Conservation (phyloP, 768 basidiomycete species). For the Tulasnella sp. region DNA sequence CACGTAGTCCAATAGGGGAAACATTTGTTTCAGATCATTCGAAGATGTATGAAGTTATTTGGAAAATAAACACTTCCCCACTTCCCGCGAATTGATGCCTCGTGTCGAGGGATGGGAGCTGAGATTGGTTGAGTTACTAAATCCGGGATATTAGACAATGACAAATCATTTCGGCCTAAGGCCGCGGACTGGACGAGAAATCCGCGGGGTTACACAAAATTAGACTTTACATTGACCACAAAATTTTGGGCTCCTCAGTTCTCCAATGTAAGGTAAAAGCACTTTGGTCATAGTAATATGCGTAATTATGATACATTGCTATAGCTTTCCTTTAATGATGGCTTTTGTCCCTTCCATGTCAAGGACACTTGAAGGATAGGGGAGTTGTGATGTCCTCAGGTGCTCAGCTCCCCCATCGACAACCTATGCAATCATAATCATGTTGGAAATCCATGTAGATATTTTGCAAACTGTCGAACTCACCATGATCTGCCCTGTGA, state of each 20-base stretch:
- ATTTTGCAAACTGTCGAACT: conserved; percentile 10
- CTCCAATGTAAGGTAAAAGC: not conserved
- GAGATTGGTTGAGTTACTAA: no score
- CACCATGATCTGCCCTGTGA: conserved; percentile 29
- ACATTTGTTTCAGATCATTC: not conserved
- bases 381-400: conserved; percentile 6
- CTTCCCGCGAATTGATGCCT: no score
- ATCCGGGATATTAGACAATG: no score
- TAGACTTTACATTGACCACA: not conserved
- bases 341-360: conserved; percentile 21
- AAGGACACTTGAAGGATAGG: conserved; percentile 19
- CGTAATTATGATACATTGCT: not conserved
- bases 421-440: not conserved
- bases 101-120: no score
- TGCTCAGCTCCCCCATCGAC: conserved; percentile 12
- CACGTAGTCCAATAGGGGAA: not conserved
- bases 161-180: no score
- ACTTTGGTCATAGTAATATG: not conserved
- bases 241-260: not conserved
- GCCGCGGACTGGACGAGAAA: no score
- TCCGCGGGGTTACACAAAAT: no score
- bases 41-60: no score
- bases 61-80: no score
- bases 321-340: conserved; percentile 21
- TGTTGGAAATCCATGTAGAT: not conserved